Percentiles rank a stretch among this genome's conserved stretches.
Conservation (phyloP, 208 protist species). For the Strigomonas galati region DNA sequence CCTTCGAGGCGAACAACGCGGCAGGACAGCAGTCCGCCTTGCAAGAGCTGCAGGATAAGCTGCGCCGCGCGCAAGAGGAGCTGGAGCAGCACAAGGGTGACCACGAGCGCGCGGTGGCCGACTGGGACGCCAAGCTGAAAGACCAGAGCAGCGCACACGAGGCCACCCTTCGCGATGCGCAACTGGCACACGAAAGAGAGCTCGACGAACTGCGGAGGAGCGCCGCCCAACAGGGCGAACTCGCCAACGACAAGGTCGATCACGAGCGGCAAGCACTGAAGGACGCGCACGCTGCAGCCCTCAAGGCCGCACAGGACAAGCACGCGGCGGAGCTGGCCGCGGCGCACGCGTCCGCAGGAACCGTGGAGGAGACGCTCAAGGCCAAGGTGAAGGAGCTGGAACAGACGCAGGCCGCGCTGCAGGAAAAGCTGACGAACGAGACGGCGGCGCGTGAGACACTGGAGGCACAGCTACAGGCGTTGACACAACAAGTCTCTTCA, state of each 20-base stretch:
- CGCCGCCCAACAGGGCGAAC: slow-evolving; percentile 7
- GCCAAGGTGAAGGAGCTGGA: slow-evolving; percentile 22
- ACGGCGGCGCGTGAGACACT: slow-evolving; percentile 5
- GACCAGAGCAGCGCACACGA: background rate
- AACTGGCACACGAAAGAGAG: slow-evolving; percentile 21
- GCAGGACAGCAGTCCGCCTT: slow-evolving; percentile 11
- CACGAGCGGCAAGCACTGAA: slow-evolving; percentile 13
- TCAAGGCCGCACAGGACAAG: slow-evolving; percentile 12
- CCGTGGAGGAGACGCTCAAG: slow-evolving; percentile 11
- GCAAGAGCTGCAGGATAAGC: background rate
- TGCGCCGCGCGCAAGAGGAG: background rate
- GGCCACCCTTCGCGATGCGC: slow-evolving; percentile 3
- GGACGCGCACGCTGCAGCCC: slow-evolving; percentile 9
- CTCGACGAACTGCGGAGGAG: slow-evolving; percentile 16
- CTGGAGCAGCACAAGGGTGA: background rate
- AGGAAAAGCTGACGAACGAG: slow-evolving; percentile 4
- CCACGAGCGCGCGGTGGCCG: background rate
- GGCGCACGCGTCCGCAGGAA: slow-evolving; percentile 9
- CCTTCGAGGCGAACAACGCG: slow-evolving; percentile 10
- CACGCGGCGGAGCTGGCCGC: slow-evolving; percentile 12
- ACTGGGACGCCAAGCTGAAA: background rate
- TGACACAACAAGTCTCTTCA: background rate
- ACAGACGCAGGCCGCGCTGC: slow-evolving; percentile 25
- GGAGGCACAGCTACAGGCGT: slow-evolving; percentile 19
- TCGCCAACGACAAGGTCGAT: slow-evolving; percentile 5